Base-by-base conservation (phyloP, 1,139 yeast species). In the Pichia sp. region DNA sequence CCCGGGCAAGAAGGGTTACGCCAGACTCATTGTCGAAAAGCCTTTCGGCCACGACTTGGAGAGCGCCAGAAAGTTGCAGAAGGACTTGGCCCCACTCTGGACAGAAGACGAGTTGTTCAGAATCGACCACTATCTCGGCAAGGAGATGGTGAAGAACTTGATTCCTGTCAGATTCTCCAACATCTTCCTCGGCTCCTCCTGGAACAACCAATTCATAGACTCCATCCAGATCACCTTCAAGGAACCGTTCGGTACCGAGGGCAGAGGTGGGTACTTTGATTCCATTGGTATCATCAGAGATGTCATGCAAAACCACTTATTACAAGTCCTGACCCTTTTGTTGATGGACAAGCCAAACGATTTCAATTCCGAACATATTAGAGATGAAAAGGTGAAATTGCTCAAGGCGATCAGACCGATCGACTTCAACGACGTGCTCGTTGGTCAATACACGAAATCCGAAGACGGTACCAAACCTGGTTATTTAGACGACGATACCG, bases 211-310 rank as follows among this genome's bases (percentile, higher is more conserved):
- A 56, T 83, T 79, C 67, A 82, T 93, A 62, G 76, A 81, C 53
- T 79, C 84, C 44, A 83, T 93, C 53, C 97, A 91, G 70, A 82
- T 93, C 57, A 78, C 93, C 20, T 91, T 93, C 74, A 94, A 94
- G 72, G 99, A 93, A 71, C 86, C 93, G 12, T 91, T 94, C 61
- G 99, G 99, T 50, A 93, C 99, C 40, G 97, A 93, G 70, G 99
- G 99, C 52, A 83, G 99, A 65, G 99, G 99, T 57, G 99, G 99
- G 34, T 93, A 93, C 73, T 93, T 94, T 64, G 98, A 94, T 69
- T 75, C 77, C 52, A 89, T 91, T 62, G 99, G 99, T 50, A 93
- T 93, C 62, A 88, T 93, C 57, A 83, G 99, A 69, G 99, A 93
- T 65, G 98, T 93, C 46, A 91, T 94, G 90, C 99, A 93, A 73